Percentiles rank a stretch among this genome's conserved stretches.
Evolutionary conservation across 257 asterid genomes (phyloP).

Genomic region (Salvia splendens): DNA sequence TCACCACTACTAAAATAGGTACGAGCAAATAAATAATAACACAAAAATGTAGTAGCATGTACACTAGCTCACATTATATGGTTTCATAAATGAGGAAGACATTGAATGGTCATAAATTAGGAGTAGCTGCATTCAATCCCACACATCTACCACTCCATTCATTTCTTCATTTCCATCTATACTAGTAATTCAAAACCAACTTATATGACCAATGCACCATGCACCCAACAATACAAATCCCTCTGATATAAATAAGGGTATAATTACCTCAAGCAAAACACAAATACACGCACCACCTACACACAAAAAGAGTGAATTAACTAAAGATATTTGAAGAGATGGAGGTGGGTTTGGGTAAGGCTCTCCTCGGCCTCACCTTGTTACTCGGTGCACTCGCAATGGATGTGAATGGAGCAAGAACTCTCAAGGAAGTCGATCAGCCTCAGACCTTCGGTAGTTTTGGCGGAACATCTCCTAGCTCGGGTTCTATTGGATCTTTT

Average conservation of each 20-base stretch:
- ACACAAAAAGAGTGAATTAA: not conserved
- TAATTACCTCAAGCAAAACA: slow-evolving; percentile 21
- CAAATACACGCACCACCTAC: not conserved
- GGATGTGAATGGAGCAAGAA: slow-evolving; percentile 34
- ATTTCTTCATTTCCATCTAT: not conserved
- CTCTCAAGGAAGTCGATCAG: slow-evolving; percentile 28
- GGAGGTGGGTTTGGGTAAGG: slow-evolving; percentile 41
- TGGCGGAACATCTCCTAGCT: slow-evolving; percentile 17
- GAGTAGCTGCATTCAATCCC: slow-evolving; percentile 32
- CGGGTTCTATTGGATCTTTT: slow-evolving; percentile 5
- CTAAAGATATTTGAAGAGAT: slow-evolving; percentile 20
- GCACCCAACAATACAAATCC: not conserved
- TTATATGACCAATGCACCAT: not conserved
- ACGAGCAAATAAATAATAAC: not conserved
- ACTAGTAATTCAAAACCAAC: not conserved
- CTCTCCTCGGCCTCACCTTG: slow-evolving; percentile 35
- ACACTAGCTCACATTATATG: slow-evolving; percentile 6
- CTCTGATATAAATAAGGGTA: slow-evolving; percentile 21
- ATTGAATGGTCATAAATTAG: slow-evolving; percentile 12
- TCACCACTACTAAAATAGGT: not conserved
- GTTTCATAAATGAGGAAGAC: not conserved
- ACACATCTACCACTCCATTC: slow-evolving; percentile 17
- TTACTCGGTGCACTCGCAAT: slow-evolving; percentile 32
- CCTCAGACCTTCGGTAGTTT: slow-evolving; percentile 34
- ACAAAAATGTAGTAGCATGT: not conserved